These are phyloP conservation scores for Sergeia podlipaevii DNA, from an alignment of 208 protist genomes.

Conservation along the genomic window DNA sequence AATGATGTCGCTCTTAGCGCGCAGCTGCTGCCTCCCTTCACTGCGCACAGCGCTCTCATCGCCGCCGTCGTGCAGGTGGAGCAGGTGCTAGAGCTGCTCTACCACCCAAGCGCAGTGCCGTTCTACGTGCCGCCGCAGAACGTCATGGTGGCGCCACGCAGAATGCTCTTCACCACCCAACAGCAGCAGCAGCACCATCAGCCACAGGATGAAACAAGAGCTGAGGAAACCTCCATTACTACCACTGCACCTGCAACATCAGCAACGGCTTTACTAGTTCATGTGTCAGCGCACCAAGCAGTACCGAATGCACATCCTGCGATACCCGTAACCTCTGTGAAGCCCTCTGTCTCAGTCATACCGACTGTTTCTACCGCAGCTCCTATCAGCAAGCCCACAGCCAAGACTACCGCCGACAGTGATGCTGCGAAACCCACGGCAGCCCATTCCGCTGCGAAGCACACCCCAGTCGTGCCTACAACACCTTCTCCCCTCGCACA, in stretches of 20 bases:
- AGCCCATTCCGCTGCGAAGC: neutral
- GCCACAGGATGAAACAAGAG: neutral
- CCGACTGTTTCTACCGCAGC: too few relatives aligned
- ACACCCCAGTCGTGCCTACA: neutral
- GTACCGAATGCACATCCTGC: too few relatives aligned
- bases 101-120: constrained; percentile 42
- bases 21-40: neutral
- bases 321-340: too few relatives aligned
- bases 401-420: neutral
- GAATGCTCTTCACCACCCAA: constrained; percentile 11
- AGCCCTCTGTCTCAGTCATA: too few relatives aligned
- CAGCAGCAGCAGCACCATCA: neutral
- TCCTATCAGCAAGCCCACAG: neutral
- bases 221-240: neutral
- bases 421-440: neutral
- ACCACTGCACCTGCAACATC: too few relatives aligned
- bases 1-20: neutral
- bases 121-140: constrained; percentile 43
- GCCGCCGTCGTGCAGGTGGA: constrained; percentile 28
- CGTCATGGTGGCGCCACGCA: constrained; percentile 37
- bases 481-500: too few relatives aligned
- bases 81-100: constrained; percentile 26
- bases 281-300: too few relatives aligned
- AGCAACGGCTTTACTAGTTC: too few relatives aligned
- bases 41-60: constrained; percentile 12